Evolutionary conservation across 768 basidiomycete species (phyloP).

Genomic region (Lentinula guzmanii): DNA sequence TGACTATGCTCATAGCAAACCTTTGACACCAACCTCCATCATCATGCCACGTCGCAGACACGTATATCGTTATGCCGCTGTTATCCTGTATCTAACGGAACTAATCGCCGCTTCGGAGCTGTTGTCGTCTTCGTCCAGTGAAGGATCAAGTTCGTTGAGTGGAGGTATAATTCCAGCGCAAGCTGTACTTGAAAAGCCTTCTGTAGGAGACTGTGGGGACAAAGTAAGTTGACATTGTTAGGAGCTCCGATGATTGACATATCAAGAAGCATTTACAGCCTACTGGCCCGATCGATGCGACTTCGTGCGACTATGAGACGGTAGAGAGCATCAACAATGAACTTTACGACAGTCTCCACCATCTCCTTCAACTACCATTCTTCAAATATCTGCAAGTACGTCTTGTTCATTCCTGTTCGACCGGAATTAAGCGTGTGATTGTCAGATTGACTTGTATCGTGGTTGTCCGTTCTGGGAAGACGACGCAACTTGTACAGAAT

Average conservation of each 20-base stretch:
- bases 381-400: slow-evolving; percentile 90
- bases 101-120: not conserved
- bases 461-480: slow-evolving; percentile 99
- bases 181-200: not conserved
- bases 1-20: not conserved
- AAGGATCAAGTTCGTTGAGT: not conserved
- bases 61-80: not conserved
- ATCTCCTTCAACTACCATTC: slow-evolving; percentile 86
- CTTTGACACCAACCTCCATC: not conserved
- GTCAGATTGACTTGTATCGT: slow-evolving; percentile 82
- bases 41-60: not conserved
- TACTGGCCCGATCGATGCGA: slow-evolving; percentile 81
- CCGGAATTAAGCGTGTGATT: slow-evolving; percentile 1
- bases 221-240: not conserved
- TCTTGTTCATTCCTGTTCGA: not conserved
- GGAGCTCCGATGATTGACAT: not conserved
- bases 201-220: not conserved
- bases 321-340: slow-evolving; percentile 84
- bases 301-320: slow-evolving; percentile 88
- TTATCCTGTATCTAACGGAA: not conserved
- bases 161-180: not conserved
- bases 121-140: not conserved
- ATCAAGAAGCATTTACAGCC: slow-evolving; percentile 35
- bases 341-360: slow-evolving; percentile 66
- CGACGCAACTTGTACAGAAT: slow-evolving; percentile 85